Conservation (phyloP, 2,329 filamentous ascomycete species). For the Aspergillus sclerotialis region DNA sequence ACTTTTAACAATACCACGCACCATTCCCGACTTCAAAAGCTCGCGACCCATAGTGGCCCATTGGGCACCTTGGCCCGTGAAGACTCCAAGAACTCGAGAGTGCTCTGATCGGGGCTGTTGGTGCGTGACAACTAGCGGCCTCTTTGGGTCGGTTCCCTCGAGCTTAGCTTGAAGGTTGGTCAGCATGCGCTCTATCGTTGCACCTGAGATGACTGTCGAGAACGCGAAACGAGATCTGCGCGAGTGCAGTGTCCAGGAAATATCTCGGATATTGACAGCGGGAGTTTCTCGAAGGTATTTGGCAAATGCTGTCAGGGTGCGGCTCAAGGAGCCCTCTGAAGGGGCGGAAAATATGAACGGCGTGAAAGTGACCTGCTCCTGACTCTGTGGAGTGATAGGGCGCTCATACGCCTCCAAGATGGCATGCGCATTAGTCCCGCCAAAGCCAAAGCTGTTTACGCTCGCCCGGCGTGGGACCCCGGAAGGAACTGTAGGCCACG, state of each 20-base stretch:
- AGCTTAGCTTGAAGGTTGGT: constrained; percentile 6
- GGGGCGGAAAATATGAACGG: constrained; percentile 18
- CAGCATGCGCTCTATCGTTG: constrained; percentile 5
- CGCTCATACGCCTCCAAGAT: too few species aligned
- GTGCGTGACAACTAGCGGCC: constrained; percentile 3
- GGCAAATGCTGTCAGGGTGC: constrained; percentile 6
- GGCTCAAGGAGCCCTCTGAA: constrained; percentile 11
- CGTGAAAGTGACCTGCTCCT: too few species aligned
- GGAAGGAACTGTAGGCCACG: constrained; percentile 13
- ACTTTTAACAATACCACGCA: constrained; percentile 6
- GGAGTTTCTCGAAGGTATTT: constrained; percentile 5
- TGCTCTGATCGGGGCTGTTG: constrained; percentile 4
- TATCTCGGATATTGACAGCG: constrained; percentile 5
- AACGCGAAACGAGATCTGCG: constrained; percentile 14
- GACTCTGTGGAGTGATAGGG: too few species aligned
- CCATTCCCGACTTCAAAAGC: constrained; percentile 8
- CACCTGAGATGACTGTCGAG: constrained; percentile 9
- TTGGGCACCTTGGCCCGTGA: constrained; percentile 27
- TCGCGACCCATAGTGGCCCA: constrained; percentile 23
- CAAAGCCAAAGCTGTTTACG: constrained; percentile 18
- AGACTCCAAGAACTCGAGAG: constrained; percentile 13
- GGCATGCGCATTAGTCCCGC: constrained; percentile 12
- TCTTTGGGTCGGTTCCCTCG: not conserved
- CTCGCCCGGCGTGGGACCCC: constrained; percentile 7
- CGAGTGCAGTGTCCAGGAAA: constrained; percentile 16